Conservation (phyloP, 257 asterid species). For the Nicotiana tomentosiformis region DNA sequence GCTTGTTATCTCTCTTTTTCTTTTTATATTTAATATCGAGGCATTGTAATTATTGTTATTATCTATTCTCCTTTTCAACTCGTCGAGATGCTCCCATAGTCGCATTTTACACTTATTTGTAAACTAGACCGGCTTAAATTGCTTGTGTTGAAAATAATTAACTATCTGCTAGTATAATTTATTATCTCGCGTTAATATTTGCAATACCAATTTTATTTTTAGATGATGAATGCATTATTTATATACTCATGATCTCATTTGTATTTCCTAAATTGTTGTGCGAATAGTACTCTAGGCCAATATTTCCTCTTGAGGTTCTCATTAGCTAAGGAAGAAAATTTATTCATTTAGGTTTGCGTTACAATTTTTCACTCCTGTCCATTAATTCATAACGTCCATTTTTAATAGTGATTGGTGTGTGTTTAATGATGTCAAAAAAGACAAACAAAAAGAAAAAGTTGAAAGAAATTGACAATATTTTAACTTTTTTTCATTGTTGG, state of each 20-base stretch:
- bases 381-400: neutral
- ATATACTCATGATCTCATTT: neutral
- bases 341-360: neutral
- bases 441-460: neutral
- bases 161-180: neutral
- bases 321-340: neutral
- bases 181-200: neutral
- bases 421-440: neutral
- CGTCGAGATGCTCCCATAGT: neutral
- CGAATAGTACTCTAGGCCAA: neutral
- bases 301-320: neutral
- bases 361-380: slow-evolving; percentile 9
- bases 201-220: neutral
- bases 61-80: neutral
- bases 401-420: neutral
- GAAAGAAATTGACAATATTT: neutral
- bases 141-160: neutral
- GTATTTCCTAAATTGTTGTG: neutral
- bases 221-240: neutral
- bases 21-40: no score
- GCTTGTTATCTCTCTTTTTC: no score
- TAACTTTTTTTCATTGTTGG: slow-evolving; percentile 5
- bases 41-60: no score
- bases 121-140: no score
- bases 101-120: no score